Conservation (phyloP, 2,329 filamentous ascomycete species). For the Myotisia sp. region DNA sequence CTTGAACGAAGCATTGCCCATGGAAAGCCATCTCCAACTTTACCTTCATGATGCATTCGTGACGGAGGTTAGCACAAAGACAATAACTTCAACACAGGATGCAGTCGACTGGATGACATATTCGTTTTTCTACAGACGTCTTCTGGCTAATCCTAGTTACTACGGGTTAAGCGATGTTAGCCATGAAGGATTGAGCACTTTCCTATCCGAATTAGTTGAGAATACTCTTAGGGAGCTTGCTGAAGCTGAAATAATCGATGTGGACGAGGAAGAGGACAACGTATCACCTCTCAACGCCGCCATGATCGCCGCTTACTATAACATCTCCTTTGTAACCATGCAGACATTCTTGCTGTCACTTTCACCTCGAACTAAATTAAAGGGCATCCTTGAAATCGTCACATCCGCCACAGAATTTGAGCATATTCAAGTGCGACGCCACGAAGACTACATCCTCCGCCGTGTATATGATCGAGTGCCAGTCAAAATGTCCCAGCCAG, state of each 20-base stretch:
- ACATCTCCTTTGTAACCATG: slow-evolving; percentile 98
- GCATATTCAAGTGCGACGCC: slow-evolving; percentile 79
- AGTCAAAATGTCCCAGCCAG: slow-evolving; percentile 80
- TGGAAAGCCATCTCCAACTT: slow-evolving; percentile 84
- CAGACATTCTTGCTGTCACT: slow-evolving; percentile 93
- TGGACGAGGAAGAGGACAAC: slow-evolving; percentile 85
- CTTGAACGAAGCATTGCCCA: slow-evolving; percentile 83
- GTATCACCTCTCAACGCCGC: slow-evolving; percentile 84
- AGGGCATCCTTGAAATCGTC: slow-evolving; percentile 91
- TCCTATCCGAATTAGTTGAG: slow-evolving; percentile 89
- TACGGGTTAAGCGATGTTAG: slow-evolving; percentile 81
- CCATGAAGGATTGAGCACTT: slow-evolving; percentile 83
- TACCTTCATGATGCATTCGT: slow-evolving; percentile 94
- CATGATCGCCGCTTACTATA: slow-evolving; percentile 98
- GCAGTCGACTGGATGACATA: slow-evolving; percentile 98
- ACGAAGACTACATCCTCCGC: slow-evolving; percentile 75
- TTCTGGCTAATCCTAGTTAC: slow-evolving; percentile 91
- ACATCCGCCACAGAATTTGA: slow-evolving; percentile 96
- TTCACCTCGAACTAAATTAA: slow-evolving; percentile 77
- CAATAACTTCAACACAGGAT: slow-evolving; percentile 88
- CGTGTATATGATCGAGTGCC: slow-evolving; percentile 90
- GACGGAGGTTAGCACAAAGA: slow-evolving; percentile 90
- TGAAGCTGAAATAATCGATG: slow-evolving; percentile 88
- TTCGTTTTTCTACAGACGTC: slow-evolving; percentile 91
- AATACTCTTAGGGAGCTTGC: slow-evolving; percentile 77